Percentiles rank a stretch among this genome's conserved stretches.
These are phyloP conservation scores for Penicillium janthinellum DNA, from an alignment of 2,329 filamentous ascomycete genomes.

Conservation along the genomic window DNA sequence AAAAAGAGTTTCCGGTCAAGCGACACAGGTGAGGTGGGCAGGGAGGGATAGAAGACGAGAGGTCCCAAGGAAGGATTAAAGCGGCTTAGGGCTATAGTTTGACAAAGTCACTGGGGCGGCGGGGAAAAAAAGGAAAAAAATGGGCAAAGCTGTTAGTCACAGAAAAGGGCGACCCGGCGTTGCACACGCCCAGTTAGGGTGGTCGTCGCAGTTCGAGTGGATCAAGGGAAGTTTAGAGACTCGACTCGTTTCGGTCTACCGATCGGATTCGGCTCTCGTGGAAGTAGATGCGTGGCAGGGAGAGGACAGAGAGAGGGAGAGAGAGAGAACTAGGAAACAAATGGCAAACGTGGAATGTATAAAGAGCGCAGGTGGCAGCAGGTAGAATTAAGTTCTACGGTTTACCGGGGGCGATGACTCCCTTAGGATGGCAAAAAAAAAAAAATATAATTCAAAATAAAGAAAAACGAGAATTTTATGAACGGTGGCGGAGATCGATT, in stretches of 20 bases:
- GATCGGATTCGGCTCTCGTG: constrained; percentile 3
- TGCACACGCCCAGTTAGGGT: constrained; percentile 12
- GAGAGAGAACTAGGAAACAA: not conserved
- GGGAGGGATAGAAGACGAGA: not conserved
- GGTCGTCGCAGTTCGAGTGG: constrained; percentile 2
- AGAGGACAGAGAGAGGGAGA: not conserved
- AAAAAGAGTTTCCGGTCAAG: constrained; percentile 24
- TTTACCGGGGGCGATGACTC: constrained; percentile 2
- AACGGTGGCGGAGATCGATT: constrained; percentile 7
- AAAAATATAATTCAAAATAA: not conserved
- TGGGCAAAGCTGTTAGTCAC: constrained; percentile 40
- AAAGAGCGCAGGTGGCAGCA: not conserved
- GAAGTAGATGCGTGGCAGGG: not conserved
- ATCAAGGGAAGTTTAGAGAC: constrained; percentile 2
- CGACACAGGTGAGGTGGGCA: constrained; percentile 12
- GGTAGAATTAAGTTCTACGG: not conserved
- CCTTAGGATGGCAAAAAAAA: constrained; percentile 3
- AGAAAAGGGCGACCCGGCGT: constrained; percentile 29
- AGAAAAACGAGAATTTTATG: not conserved
- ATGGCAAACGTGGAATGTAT: not conserved
- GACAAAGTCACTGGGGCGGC: constrained; percentile 22
- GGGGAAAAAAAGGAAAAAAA: constrained; percentile 22
- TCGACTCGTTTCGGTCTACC: constrained; percentile 10
- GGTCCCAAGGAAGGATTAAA: not conserved
- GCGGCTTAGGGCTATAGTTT: constrained; percentile 12